A percentile compares a stretch with the other conserved stretches of the same genome.
Conservation (phyloP, 352 stramenopile species). For the Achlya hypogyna region DNA sequence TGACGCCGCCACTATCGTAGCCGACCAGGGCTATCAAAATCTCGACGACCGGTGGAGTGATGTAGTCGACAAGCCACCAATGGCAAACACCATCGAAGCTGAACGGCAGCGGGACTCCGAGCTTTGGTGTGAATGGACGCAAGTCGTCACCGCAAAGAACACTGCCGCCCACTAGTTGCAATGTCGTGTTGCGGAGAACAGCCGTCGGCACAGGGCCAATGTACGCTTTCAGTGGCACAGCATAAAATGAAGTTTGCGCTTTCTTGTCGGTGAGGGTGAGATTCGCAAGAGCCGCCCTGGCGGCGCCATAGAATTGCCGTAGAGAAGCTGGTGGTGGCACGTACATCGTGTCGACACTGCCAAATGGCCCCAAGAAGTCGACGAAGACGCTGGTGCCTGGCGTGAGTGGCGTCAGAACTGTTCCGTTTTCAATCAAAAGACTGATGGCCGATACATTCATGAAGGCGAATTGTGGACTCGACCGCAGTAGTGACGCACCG, state of each 20-base stretch:
- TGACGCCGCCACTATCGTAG: not conserved
- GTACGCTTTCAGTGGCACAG: not conserved
- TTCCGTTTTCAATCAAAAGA: conserved; percentile 1
- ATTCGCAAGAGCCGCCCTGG: not conserved
- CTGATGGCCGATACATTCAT: not conserved
- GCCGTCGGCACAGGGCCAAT: not conserved
- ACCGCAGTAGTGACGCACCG: not conserved
- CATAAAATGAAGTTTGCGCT: not conserved
- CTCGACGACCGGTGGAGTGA: not conserved
- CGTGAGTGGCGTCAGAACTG: not conserved
- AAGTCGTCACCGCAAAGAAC: conserved; percentile 6
- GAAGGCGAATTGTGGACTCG: conserved; percentile 7
- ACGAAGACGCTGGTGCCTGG: not conserved
- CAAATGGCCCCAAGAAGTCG: not conserved
- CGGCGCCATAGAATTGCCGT: not conserved
- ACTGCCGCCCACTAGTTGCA: not conserved
- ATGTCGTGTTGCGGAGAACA: not conserved
- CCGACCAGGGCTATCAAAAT: conserved; percentile 6
- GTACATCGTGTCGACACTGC: conserved; percentile 9
- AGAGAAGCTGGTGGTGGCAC: not conserved
- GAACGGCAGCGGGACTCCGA: not conserved
- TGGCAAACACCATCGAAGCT: not conserved
- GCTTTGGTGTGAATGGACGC: not conserved
- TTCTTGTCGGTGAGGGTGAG: not conserved
- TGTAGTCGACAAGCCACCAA: not conserved